A percentile compares a stretch with the other conserved stretches of the same genome.
phyloP scores from a whole-genome alignment of 1,139 yeast species.

The Blastobotrys proliferans region DNA sequence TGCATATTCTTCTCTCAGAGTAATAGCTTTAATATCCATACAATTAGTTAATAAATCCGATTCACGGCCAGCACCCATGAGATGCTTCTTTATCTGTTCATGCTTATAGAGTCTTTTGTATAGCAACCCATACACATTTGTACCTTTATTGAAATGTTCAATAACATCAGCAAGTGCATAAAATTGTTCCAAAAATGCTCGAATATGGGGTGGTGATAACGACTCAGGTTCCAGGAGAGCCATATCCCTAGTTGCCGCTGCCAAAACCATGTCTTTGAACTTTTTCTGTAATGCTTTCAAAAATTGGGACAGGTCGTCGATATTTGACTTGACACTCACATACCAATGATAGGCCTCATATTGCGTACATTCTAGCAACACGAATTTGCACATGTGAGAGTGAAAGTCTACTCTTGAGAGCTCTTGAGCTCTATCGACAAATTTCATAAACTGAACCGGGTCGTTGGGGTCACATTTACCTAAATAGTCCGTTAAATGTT shows the following conservation, averaged over 20 bases:
- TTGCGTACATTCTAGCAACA: constrained; percentile 3
- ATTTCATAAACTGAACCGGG: constrained; percentile 10
- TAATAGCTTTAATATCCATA: constrained; percentile 12
- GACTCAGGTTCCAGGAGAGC: constrained; percentile 12
- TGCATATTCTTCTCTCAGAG: constrained; percentile 11
- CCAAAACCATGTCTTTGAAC: constrained; percentile 11
- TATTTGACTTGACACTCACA: constrained; percentile 6
- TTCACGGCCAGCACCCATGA: constrained; percentile 13
- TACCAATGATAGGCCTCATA: constrained; percentile 14
- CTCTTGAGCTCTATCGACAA: constrained; percentile 11
- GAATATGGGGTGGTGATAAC: constrained; percentile 1
- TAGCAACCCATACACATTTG: constrained; percentile 11
- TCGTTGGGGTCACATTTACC: constrained; percentile 12
- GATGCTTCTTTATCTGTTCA: constrained; percentile 11
- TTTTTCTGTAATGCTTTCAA: constrained; percentile 6
- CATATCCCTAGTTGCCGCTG: constrained; percentile 8
- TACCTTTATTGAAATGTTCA: constrained; percentile 13
- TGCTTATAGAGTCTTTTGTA: constrained; percentile 11
- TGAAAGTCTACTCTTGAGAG: background rate
- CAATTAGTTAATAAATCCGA: constrained; percentile 11
- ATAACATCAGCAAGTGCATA: constrained; percentile 11
- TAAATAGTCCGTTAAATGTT: constrained; percentile 2
- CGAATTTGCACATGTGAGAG: constrained; percentile 3
- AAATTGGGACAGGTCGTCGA: constrained; percentile 9
- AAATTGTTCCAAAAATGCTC: constrained; percentile 9